Conservation (phyloP, 2,329 filamentous ascomycete genomes). For the Penicillium sp. region DNA sequence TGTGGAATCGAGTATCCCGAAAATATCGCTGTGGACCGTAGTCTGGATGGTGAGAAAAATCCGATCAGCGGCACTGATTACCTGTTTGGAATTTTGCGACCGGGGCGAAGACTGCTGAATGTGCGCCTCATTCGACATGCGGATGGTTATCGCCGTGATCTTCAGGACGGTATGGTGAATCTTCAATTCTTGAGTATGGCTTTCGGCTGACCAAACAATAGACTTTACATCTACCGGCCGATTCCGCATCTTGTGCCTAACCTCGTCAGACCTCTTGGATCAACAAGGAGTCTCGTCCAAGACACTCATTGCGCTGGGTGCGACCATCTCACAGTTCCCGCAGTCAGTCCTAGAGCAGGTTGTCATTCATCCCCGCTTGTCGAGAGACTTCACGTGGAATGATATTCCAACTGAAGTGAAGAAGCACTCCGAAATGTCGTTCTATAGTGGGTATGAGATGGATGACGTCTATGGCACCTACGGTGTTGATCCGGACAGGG, state of each 20-base stretch:
- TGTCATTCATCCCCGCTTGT: conserved; percentile 35
- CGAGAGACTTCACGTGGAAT: conserved; percentile 34
- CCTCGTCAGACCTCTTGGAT: conserved; percentile 38
- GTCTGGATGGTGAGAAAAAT: conserved; percentile 14
- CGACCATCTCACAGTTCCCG: conserved; percentile 30
- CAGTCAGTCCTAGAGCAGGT: conserved; percentile 35
- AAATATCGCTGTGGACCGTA: conserved; percentile 31
- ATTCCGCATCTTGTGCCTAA: conserved; percentile 39
- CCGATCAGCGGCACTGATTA: conserved; percentile 37
- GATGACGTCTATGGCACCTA: conserved; percentile 41
- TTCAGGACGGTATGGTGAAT: conserved; percentile 37
- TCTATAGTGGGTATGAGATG: conserved; percentile 35
- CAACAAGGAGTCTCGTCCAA: conserved; percentile 28
- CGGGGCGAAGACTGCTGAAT: conserved; percentile 39
- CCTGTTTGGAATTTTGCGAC: conserved; percentile 35
- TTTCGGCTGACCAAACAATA: conserved; percentile 11
- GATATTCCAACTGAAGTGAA: conserved; percentile 35
- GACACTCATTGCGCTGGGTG: conserved; percentile 26
- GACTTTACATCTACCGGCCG: conserved; percentile 41
- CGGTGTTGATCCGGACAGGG: conserved; percentile 33
- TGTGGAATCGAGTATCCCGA: conserved; percentile 42
- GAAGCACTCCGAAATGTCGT: conserved; percentile 37
- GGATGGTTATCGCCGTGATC: conserved; percentile 36
- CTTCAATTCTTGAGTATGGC: background rate
- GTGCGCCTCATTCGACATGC: conserved; percentile 38